phyloP scores from a whole-genome alignment of 2,329 filamentous ascomycete species.

The Fonsecaea erecta region DNA sequence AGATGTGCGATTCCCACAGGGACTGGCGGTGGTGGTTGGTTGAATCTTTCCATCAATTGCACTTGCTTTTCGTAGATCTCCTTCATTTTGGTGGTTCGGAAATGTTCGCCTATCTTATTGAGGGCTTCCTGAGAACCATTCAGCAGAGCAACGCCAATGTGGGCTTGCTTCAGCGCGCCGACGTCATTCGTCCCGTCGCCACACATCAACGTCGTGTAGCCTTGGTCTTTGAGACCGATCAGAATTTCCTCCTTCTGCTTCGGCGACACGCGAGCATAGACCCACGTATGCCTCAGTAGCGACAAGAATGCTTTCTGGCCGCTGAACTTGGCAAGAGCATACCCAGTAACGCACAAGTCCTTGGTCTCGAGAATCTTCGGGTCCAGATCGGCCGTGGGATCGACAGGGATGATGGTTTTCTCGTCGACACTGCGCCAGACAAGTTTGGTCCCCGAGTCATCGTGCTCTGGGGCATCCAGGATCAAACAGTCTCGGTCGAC shows the following conservation, averaged over 20 bases:
- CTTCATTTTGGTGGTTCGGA: constrained; percentile 96
- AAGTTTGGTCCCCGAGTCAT: constrained; percentile 76
- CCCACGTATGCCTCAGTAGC: constrained; percentile 88
- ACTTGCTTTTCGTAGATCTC: constrained; percentile 97
- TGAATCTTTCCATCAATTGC: constrained; percentile 90
- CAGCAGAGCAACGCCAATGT: constrained; percentile 92
- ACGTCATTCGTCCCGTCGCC: constrained; percentile 99
- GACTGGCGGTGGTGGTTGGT: constrained; percentile 88
- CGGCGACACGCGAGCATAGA: constrained; percentile 95
- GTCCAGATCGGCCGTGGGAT: constrained; percentile 80
- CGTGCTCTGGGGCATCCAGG: constrained; percentile 90
- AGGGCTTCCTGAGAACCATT: constrained; percentile 94
- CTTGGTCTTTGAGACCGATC: constrained; percentile 92
- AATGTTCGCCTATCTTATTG: constrained; percentile 87
- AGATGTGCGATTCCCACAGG: constrained; percentile 91
- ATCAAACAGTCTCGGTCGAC: constrained; percentile 95
- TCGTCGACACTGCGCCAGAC: constrained; percentile 97
- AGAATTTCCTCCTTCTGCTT: constrained; percentile 99
- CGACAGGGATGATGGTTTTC: constrained; percentile 80
- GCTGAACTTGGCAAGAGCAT: constrained; percentile 87
- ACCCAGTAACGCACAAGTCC: constrained; percentile 94
- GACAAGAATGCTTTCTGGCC: constrained; percentile 75
- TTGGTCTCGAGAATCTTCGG: constrained; percentile 78
- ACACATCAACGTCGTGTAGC: constrained; percentile 98
- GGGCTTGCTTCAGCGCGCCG: constrained; percentile 94